Conservation (phyloP, 225 moss, liverwort and hornwort species). For the Marchantia paleacea region DNA sequence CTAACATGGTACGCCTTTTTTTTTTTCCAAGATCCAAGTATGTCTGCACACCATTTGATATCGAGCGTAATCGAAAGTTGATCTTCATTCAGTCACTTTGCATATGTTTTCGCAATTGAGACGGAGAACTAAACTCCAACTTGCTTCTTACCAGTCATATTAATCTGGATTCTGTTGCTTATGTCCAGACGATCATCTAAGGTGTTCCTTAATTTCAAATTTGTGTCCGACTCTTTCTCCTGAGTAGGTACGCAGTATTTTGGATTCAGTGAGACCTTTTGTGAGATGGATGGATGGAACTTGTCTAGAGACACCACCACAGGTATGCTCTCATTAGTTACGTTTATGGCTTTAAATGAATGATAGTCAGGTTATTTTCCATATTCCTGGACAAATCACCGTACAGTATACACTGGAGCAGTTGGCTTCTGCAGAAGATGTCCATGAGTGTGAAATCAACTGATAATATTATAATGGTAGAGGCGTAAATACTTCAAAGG, state of each 20-base stretch:
- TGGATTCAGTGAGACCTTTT: slow-evolving; percentile 66
- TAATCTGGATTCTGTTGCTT: background rate
- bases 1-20: slow-evolving; percentile 54
- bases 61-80: too few relatives aligned
- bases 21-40: background rate
- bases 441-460: background rate
- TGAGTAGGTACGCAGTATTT: slow-evolving; percentile 63
- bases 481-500: background rate
- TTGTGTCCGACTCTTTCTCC: background rate
- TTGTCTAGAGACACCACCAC: slow-evolving; percentile 79
- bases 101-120: too few relatives aligned
- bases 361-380: background rate
- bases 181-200: background rate
- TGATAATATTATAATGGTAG: background rate
- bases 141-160: too few relatives aligned
- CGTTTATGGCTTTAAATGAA: too few relatives aligned
- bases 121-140: too few relatives aligned
- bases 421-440: background rate
- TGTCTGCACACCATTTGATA: too few relatives aligned
- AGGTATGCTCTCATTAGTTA: slow-evolving; percentile 33
- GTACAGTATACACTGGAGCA: background rate
- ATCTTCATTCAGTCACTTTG: too few relatives aligned
- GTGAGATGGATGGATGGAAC: slow-evolving; percentile 95
- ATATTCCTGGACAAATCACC: background rate
- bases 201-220: background rate